These are phyloP conservation scores for Moniliophthora roreri DNA, from an alignment of 1,284 basidiomycete species.

Conservation along the genomic window DNA sequence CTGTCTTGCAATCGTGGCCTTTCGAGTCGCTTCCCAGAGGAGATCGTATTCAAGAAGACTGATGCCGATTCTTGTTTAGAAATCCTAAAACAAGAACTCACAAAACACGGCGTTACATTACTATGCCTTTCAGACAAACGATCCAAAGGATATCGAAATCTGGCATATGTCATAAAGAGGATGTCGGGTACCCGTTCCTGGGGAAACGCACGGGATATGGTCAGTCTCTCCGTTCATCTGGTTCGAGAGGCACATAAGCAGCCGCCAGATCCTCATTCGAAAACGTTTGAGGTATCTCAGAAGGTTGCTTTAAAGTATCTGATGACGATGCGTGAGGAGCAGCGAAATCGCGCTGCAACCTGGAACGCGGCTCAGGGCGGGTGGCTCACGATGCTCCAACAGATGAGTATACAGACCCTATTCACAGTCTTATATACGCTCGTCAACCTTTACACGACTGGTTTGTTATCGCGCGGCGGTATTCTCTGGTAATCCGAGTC, in stretches of 20 bases:
- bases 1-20: slow-evolving; percentile 58
- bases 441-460: too few relatives aligned
- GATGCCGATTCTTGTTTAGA: slow-evolving; percentile 46
- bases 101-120: slow-evolving; percentile 38
- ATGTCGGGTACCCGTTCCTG: slow-evolving; percentile 49
- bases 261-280: not conserved
- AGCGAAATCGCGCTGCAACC: too few relatives aligned
- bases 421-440: too few relatives aligned
- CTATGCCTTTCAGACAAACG: slow-evolving; percentile 41
- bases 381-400: too few relatives aligned
- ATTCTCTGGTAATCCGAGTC: too few relatives aligned
- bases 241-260: not conserved
- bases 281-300: not conserved
- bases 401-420: too few relatives aligned
- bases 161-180: slow-evolving; percentile 35
- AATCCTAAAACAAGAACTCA: slow-evolving; percentile 46
- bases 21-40: slow-evolving; percentile 66
- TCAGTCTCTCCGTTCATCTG: not conserved
- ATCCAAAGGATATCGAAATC: slow-evolving; percentile 30
- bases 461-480: too few relatives aligned
- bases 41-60: slow-evolving; percentile 55
- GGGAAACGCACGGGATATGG: slow-evolving; percentile 60
- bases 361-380: too few relatives aligned
- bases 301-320: not conserved
- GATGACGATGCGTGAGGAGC: not conserved